These are phyloP conservation scores for Podospora pseudocomata DNA, from an alignment of 495 filamentous ascomycete species.

Conservation along the genomic window DNA sequence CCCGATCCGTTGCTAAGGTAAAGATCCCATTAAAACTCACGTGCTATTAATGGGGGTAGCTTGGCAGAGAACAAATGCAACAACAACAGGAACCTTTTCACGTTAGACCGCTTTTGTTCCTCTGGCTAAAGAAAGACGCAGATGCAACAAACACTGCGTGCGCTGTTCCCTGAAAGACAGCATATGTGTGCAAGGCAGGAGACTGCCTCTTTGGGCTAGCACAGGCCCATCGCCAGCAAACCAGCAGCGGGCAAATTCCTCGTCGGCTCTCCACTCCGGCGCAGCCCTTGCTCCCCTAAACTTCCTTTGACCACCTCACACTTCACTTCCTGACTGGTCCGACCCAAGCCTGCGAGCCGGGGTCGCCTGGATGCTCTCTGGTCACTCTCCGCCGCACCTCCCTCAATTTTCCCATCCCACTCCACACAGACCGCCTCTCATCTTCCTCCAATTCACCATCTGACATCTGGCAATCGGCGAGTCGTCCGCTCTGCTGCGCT, in stretches of 20 bases:
- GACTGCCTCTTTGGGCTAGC: background rate
- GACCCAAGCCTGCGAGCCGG: slow-evolving; percentile 27
- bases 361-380: slow-evolving; percentile 25
- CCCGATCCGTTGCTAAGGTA: background rate
- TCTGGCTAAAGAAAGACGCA: background rate
- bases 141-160: background rate
- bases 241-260: slow-evolving; percentile 15
- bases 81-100: background rate
- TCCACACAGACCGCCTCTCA: slow-evolving; percentile 23
- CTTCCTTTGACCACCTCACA: slow-evolving; percentile 23
- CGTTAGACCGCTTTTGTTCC: background rate
- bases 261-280: slow-evolving; percentile 15
- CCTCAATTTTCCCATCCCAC: slow-evolving; percentile 35
- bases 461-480: slow-evolving; percentile 12
- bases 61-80: background rate
- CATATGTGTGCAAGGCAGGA: background rate
- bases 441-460: slow-evolving; percentile 10
- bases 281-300: slow-evolving; percentile 22
- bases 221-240: background rate
- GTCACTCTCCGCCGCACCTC: slow-evolving; percentile 33
- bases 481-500: slow-evolving; percentile 11
- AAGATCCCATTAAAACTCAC: background rate
- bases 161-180: background rate
- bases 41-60: background rate
- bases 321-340: slow-evolving; percentile 38